Conservation (phyloP, 2,329 filamentous ascomycete genomes). For the Arthroderma uncinatum region DNA sequence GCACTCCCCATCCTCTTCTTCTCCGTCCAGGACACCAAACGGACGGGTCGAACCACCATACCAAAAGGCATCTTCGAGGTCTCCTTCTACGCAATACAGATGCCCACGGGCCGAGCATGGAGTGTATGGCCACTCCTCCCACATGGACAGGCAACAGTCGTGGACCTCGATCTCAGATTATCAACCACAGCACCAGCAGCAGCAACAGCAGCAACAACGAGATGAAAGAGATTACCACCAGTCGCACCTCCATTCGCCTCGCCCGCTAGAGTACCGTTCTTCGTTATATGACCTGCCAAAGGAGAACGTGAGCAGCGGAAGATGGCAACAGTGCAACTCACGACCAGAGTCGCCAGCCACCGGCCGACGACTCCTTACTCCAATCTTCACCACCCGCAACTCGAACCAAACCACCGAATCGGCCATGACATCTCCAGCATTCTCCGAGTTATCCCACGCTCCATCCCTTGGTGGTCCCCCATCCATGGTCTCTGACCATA, state of each 20-base stretch:
- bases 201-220: neutral
- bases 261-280: conserved; percentile 1
- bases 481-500: conserved; percentile 59
- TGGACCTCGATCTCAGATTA: conserved; percentile 26
- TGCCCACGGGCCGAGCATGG: neutral
- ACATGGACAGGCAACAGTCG: conserved; percentile 20
- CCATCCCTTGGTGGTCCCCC: conserved; percentile 49
- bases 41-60: conserved; percentile 34
- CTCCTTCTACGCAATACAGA: neutral
- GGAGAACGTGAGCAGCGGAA: neutral
- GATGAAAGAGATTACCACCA: neutral
- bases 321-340: conserved; percentile 5
- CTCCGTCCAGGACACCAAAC: conserved; percentile 24
- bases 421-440: conserved; percentile 53
- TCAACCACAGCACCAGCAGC: neutral
- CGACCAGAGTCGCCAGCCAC: conserved; percentile 12
- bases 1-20: conserved; percentile 16
- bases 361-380: conserved; percentile 25
- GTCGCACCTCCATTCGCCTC: neutral
- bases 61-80: conserved; percentile 13
- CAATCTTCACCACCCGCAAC: conserved; percentile 26
- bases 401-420: conserved; percentile 35
- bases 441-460: conserved; percentile 50
- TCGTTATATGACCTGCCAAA: neutral
- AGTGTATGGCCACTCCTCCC: conserved; percentile 5